Evolutionary conservation across 1,139 yeast species (phyloP).

Genomic region (Geotrichum phurueaensis): DNA sequence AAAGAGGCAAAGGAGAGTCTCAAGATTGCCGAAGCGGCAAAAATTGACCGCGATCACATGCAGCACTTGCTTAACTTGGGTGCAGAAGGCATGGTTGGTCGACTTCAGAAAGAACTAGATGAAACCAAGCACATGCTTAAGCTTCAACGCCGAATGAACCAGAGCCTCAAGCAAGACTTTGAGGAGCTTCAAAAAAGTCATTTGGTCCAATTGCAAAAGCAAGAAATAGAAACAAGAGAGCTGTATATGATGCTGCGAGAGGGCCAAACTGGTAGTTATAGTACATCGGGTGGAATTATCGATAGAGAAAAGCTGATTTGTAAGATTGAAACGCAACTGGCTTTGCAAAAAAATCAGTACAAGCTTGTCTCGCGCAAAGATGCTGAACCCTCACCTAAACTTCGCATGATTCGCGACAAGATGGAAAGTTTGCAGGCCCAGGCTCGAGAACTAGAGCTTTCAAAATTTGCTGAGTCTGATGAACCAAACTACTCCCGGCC

Average conservation of each 20-base stretch:
- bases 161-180: constrained; percentile 57
- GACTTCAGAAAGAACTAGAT: constrained; percentile 58
- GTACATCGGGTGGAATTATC: constrained; percentile 34
- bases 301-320: constrained; percentile 40
- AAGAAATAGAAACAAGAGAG: constrained; percentile 84
- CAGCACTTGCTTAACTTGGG: constrained; percentile 70
- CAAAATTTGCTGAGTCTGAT: constrained; percentile 53
- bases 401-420: constrained; percentile 69
- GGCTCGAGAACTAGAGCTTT: constrained; percentile 83
- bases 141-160: constrained; percentile 63
- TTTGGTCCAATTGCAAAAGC: constrained; percentile 72
- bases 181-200: constrained; percentile 64
- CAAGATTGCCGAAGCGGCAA: constrained; percentile 68
- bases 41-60: constrained; percentile 79
- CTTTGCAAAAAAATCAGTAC: constrained; percentile 56
- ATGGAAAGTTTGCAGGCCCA: constrained; percentile 82
- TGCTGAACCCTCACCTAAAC: constrained; percentile 70
- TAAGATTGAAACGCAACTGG: constrained; percentile 53
- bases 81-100: constrained; percentile 76
- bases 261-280: constrained; percentile 31
- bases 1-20: constrained; percentile 64
- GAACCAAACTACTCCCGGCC: constrained; percentile 20
- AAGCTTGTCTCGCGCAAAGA: constrained; percentile 48
- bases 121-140: constrained; percentile 67
- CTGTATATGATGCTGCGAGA: constrained; percentile 59